These are phyloP conservation scores for Ustanciosporium gigantosporum DNA, from an alignment of 1,284 basidiomycete genomes.

Conservation along the genomic window DNA sequence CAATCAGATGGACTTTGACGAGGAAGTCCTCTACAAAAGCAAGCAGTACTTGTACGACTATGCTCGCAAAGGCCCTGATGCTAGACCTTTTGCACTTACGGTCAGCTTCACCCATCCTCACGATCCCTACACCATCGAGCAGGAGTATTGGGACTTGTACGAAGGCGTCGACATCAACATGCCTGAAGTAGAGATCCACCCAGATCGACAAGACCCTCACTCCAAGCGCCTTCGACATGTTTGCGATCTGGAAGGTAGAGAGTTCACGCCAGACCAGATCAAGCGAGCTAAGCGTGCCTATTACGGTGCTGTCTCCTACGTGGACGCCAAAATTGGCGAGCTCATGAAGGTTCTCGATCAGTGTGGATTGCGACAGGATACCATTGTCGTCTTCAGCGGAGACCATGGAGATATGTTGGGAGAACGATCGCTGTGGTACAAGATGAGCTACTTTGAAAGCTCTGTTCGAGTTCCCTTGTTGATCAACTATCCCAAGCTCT, in stretches of 20 bases:
- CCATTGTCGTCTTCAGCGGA: conserved; percentile 28
- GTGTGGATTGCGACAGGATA: conserved; percentile 24
- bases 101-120: conserved; percentile 33
- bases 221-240: conserved; percentile 31
- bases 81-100: conserved; percentile 15
- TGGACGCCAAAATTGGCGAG: conserved; percentile 29
- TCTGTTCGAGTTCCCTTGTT: conserved; percentile 29
- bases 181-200: conserved; percentile 29
- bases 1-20: conserved; percentile 37
- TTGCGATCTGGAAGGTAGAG: conserved; percentile 20
- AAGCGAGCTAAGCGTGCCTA: conserved; percentile 31
- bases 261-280: conserved; percentile 28
- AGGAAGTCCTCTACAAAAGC: conserved; percentile 29
- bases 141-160: conserved; percentile 28
- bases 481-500: conserved; percentile 28
- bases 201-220: conserved; percentile 19
- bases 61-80: conserved; percentile 6
- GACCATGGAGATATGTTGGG: conserved; percentile 33
- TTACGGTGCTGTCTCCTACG: conserved; percentile 27
- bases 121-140: conserved; percentile 33
- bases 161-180: conserved; percentile 25
- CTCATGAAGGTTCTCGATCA: conserved; percentile 14
- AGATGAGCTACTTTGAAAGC: conserved; percentile 37
- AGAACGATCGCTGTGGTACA: conserved; percentile 30
- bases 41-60: conserved; percentile 28